Percentiles rank a stretch among this genome's conserved stretches.
Conservation (phyloP, 768 basidiomycete species). For the Mycena leptocephala region DNA sequence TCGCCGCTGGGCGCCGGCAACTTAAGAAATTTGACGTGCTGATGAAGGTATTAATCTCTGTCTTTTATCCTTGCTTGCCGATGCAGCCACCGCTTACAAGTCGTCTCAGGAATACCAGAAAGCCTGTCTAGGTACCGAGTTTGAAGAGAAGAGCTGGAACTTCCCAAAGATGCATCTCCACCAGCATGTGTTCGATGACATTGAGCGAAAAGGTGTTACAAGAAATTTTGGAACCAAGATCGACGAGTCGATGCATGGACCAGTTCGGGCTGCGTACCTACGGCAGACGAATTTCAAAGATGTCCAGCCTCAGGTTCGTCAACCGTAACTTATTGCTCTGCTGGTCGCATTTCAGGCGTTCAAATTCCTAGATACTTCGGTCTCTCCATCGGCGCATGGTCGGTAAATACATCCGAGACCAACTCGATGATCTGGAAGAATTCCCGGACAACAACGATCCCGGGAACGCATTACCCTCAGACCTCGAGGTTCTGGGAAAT, state of each 20-base stretch:
- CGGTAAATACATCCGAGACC: not conserved
- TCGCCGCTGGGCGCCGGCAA: not conserved
- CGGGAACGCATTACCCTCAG: not conserved
- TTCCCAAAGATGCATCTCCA: conserved; percentile 56
- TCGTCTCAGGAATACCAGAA: not conserved
- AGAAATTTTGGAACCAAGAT: conserved; percentile 49
- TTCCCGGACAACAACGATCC: not conserved
- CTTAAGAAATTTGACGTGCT: not conserved
- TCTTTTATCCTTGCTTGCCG: no score
- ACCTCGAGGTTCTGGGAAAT: not conserved
- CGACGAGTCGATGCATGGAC: conserved; percentile 48
- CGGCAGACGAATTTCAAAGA: conserved; percentile 52
- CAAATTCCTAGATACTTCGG: not conserved
- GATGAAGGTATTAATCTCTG: not conserved
- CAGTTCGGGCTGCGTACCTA: conserved; percentile 45
- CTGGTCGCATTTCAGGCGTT: not conserved
- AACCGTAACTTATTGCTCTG: not conserved
- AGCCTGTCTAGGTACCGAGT: not conserved
- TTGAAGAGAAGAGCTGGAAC: conserved; percentile 46
- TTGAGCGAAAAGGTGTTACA: conserved; percentile 48
- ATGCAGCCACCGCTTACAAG: no score
- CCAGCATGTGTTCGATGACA: conserved; percentile 50
- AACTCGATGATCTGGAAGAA: not conserved
- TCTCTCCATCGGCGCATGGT: not conserved
- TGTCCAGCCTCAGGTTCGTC: conserved; percentile 48